These are phyloP conservation scores for Ustilago nuda DNA, from an alignment of 1,284 basidiomycete species.

Conservation along the genomic window DNA sequence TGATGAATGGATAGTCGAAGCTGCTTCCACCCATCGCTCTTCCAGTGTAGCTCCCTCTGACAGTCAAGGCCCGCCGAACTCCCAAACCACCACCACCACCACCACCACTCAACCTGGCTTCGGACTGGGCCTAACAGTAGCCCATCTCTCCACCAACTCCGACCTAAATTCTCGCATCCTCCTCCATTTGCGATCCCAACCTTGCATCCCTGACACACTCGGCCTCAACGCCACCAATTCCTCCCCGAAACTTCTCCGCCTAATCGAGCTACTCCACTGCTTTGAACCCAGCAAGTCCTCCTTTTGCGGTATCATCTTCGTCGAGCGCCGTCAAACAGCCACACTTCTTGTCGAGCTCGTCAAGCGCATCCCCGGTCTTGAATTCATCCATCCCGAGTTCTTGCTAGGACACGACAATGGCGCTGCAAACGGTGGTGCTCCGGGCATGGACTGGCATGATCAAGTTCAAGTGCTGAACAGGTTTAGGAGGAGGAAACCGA, in stretches of 20 bases:
- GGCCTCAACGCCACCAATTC: constrained; percentile 17
- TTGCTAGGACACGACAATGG: constrained; percentile 50
- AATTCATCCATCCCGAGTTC: constrained; percentile 47
- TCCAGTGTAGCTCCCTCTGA: constrained; percentile 3
- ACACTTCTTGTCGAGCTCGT: constrained; percentile 53
- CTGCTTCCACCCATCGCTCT: constrained; percentile 14
- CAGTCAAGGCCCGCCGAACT: background rate
- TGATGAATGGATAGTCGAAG: constrained; percentile 34
- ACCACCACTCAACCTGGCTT: constrained; percentile 2
- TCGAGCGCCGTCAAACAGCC: constrained; percentile 52
- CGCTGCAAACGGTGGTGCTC: constrained; percentile 15
- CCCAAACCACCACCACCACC: background rate
- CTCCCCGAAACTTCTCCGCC: constrained; percentile 44
- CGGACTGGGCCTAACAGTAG: constrained; percentile 10
- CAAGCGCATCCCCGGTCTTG: constrained; percentile 33
- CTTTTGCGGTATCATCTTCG: constrained; percentile 62
- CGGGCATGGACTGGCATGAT: constrained; percentile 53
- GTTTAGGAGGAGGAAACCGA: constrained; percentile 42
- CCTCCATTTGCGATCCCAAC: constrained; percentile 24
- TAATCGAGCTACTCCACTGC: constrained; percentile 51
- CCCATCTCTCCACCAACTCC: constrained; percentile 26
- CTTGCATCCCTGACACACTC: constrained; percentile 26
- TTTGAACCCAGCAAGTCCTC: constrained; percentile 16
- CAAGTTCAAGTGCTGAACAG: constrained; percentile 52
- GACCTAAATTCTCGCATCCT: constrained; percentile 37